Conservation (phyloP, 768 basidiomycete genomes). For the Rickenella mellea region DNA sequence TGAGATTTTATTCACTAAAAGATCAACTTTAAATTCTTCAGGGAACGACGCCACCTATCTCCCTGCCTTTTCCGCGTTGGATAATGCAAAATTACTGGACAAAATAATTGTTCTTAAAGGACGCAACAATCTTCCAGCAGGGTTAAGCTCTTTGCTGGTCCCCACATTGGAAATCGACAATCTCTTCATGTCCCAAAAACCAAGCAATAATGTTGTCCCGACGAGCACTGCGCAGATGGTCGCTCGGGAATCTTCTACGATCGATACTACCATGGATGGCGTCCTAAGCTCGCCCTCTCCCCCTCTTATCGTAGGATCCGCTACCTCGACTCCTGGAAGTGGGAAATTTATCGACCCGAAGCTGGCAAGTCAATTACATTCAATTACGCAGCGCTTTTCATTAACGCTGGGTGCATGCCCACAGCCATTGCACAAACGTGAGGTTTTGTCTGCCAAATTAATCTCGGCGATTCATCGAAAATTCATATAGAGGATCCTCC, state of each 20-base stretch:
- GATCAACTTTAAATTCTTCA: conserved; percentile 28
- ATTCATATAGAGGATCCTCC: conserved; percentile 58
- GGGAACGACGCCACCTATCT: conserved; percentile 46
- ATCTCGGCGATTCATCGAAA: conserved; percentile 4
- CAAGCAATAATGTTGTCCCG: too few species aligned
- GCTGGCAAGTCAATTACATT: conserved; percentile 39
- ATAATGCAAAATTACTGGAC: conserved; percentile 50
- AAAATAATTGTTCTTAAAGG: conserved; percentile 59
- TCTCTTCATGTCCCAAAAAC: conserved; percentile 35
- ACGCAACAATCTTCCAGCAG: conserved; percentile 30
- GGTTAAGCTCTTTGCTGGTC: conserved; percentile 38
- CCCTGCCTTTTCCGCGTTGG: conserved; percentile 46
- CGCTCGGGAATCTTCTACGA: conserved; percentile 30
- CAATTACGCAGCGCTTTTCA: too few species aligned
- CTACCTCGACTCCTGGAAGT: conserved; percentile 16
- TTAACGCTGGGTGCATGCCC: too few species aligned
- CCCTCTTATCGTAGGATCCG: conserved; percentile 27
- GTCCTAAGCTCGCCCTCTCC: conserved; percentile 62
- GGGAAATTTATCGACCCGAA: conserved; percentile 50
- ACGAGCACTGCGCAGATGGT: conserved; percentile 39
- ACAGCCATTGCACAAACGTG: conserved; percentile 74
- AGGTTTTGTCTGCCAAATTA: conserved; percentile 18
- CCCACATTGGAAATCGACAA: conserved; percentile 45
- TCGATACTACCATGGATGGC: conserved; percentile 47
- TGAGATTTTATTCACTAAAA: background rate